Evolutionary conservation across 352 stramenopile species (phyloP), one percentile per base, ranked within the genome.

Genomic region (Pythium plurisporium): DNA sequence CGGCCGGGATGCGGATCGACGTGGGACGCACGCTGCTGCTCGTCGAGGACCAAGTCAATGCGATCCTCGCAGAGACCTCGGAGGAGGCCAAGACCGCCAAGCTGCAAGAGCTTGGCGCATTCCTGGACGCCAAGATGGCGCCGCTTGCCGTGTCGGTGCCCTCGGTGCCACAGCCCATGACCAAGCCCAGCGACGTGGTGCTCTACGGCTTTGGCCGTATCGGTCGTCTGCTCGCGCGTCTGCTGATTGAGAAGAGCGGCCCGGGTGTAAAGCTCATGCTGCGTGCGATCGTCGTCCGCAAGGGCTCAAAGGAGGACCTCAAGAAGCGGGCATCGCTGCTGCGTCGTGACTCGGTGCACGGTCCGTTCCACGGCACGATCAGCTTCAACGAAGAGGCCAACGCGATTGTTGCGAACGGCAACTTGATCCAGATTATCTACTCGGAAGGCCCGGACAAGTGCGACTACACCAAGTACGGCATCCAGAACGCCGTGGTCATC

Each of bases 131-230:
- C 51, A 77, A 84, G 70, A 82, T 89, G 73, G 72, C 64, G 31
- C 67, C 72, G 30, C 64, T 90, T 5, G 62, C 64, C 8, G 10
- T 33, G 14, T 52, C 65, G 1, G 22, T 64, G 1, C 8, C 34
- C 7, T 42, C 65, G 6, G 31, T 68, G 10, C 19, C 42, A 7
- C 45, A 44, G 38, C 34, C 34, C 34, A 73, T 85, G 59, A 72
- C 70, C 46, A 88, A 87, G 66, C 76, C 86, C 26, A 82, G 76
- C 47, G 80, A 93, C 62, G 84, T 96, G 27, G 69, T 94, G 38
- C 70, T 96, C 25, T 94, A 96, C 49, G 87, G 87, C 17, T 95
- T 95, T 45, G 87, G 86, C n/a, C 85, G 87, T 31, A 96, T 96
- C 33, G 87, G 87, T 27, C 80, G 87, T 14, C 66, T 96, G 23